Base-by-base conservation (phyloP, 495 filamentous ascomycete genomes). In the Lasiosphaeris hirsuta region DNA sequence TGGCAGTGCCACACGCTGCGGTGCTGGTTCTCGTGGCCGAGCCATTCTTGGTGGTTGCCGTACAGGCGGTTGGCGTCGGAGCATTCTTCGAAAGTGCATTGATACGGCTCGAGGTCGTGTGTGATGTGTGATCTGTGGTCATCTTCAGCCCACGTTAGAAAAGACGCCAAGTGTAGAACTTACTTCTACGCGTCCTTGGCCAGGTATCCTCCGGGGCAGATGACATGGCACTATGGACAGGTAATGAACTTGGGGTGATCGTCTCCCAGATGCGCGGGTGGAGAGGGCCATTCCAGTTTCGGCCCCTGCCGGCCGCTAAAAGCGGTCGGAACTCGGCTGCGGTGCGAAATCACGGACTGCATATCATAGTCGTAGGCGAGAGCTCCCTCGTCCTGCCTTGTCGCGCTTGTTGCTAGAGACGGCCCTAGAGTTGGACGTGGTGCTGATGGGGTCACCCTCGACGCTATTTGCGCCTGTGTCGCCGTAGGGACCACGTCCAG, bases 51-150 rank as follows among this genome's bases (percentile, higher is more conserved):
- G 30, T 58, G 59, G 14, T 51, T 52, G 18, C 68, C 66, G 34
- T 69, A 72, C 11, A 68, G 55, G 9, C 54, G 52, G 39, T 57
- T 50, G 36, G 63, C 53, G 42, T 69, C 56, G 9, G 33, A 11
- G 37, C 68, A 70, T 11, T 62, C 17, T 35, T 60, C 46, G 33
- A 65, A 67, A 3, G 65, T 72, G 57, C 69, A 72, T 18, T 65
- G 49, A 46, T 69, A 72, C 1, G 69, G 67, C 19, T 56, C 52
- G 10, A 72, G 57, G 43, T 69, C 69, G 39, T 64, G 62, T n/a
- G 60, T 62, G n/a, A 69, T 47, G 30, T 71, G 69, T n/a, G 45
- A 58, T 33, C 41, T 44, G 8, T 3, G 23, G 5, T 30, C 23
- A 3, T 41, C 10, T 44, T 44, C 13, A 8, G 41, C 5, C 23